Conservation (phyloP, 768 basidiomycete genomes). For the Suillus tomentosus region DNA sequence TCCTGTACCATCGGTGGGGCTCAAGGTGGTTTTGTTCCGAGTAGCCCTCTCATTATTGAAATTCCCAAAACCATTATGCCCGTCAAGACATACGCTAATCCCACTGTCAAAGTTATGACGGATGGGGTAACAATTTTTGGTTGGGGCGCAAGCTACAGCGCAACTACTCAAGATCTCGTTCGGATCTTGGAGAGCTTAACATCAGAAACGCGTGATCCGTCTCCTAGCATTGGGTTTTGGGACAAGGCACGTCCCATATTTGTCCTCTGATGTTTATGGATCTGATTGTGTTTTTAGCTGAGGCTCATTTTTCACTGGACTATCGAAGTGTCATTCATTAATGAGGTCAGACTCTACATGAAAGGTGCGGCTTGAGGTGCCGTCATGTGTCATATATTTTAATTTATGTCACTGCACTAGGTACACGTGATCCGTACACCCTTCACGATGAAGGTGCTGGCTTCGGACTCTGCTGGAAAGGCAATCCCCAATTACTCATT, state of each 20-base stretch:
- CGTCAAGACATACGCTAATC: constrained; percentile 87
- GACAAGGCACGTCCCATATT: constrained; percentile 65
- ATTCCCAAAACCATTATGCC: constrained; percentile 95
- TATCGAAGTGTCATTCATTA: constrained; percentile 61
- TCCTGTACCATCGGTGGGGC: constrained; percentile 63
- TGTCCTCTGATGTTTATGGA: constrained; percentile 4
- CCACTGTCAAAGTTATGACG: constrained; percentile 67
- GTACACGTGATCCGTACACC: constrained; percentile 79
- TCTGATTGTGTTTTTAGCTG: constrained; percentile 44
- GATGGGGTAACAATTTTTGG: constrained; percentile 69
- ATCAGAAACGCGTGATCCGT: constrained; percentile 75
- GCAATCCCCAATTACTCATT: constrained; percentile 68
- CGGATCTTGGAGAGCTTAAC: constrained; percentile 80
- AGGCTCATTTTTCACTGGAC: constrained; percentile 86
- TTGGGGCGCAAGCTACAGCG: constrained; percentile 88
- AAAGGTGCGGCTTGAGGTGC: constrained; percentile 59
- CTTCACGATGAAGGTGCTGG: constrained; percentile 76
- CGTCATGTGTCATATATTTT: constrained; percentile 2
- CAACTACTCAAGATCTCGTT: constrained; percentile 86
- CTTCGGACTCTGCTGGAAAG: constrained; percentile 84
- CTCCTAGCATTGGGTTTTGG: constrained; percentile 90
- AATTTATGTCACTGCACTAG: constrained; percentile 38
- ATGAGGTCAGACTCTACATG: constrained; percentile 77
- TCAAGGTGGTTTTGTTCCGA: constrained; percentile 51
- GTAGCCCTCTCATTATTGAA: constrained; percentile 54